A percentile compares a stretch with the other conserved stretches of the same genome.
Conservation (phyloP, 2,329 filamentous ascomycete species). For the Metarhizium guizhouense region DNA sequence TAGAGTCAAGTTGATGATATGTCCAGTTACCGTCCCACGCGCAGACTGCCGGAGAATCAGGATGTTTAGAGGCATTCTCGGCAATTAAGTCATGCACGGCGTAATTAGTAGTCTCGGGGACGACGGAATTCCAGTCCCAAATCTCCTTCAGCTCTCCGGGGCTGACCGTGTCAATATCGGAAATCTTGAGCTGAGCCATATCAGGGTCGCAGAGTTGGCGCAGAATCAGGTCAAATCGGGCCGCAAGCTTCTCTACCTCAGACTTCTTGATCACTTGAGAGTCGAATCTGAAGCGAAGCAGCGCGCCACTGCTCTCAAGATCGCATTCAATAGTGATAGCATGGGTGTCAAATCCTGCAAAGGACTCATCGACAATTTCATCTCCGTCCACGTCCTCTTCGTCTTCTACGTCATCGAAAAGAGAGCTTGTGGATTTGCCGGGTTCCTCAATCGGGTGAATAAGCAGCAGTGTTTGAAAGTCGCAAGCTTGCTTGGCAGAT, state of each 20-base stretch:
- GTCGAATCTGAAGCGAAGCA: conserved; percentile 2
- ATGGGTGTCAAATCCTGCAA: conserved; percentile 2
- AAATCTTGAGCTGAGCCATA: not conserved
- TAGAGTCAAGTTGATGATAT: conserved; percentile 11
- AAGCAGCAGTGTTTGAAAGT: conserved; percentile 8
- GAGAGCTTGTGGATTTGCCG: not conserved
- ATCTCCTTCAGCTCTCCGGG: conserved; percentile 4
- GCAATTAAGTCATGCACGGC: conserved; percentile 15
- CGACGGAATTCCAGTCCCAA: conserved; percentile 10
- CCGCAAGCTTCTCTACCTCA: not conserved
- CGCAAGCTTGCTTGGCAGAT: conserved; percentile 1
- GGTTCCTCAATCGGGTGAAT: conserved; percentile 9
- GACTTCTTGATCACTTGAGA: not conserved
- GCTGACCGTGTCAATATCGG: not conserved
- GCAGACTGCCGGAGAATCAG: conserved; percentile 10
- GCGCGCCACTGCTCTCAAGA: not conserved
- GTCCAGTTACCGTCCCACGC: conserved; percentile 19
- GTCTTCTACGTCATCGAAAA: not conserved
- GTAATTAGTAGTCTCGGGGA: conserved; percentile 6
- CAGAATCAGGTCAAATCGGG: not conserved
- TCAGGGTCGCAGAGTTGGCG: not conserved
- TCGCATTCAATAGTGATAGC: conserved; percentile 3
- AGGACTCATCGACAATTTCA: not conserved
- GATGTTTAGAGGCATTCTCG: conserved; percentile 4
- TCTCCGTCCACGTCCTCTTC: not conserved